A percentile compares a stretch with the other conserved stretches of the same genome.
phyloP scores from a whole-genome alignment of 192 early-diverging fungal species.

The Gryganskiella cystojenkinii region DNA sequence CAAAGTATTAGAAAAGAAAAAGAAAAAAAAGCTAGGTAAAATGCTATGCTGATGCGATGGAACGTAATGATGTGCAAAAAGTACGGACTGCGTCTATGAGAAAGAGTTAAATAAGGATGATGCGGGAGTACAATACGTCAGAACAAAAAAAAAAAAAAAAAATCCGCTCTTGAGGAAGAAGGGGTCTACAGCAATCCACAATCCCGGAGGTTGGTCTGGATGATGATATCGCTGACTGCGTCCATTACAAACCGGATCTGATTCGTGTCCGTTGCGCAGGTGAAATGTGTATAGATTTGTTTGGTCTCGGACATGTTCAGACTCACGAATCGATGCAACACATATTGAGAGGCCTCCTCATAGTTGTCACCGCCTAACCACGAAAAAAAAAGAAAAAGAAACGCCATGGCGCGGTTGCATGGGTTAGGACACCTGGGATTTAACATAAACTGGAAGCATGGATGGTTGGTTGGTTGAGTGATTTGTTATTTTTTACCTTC shows the following conservation, averaged over 20 bases:
- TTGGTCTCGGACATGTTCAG: conserved; percentile 80
- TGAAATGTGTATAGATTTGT: conserved; percentile 88
- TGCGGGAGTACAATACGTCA: too few relatives aligned
- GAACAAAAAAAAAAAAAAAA: too few relatives aligned
- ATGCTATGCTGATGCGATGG: too few relatives aligned
- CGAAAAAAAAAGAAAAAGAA: neutral
- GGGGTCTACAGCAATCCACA: conserved; percentile 71
- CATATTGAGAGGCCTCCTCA: conserved; percentile 79
- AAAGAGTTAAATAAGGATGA: too few relatives aligned
- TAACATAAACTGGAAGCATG: neutral
- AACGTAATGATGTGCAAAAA: too few relatives aligned
- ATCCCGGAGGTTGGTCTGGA: conserved; percentile 82
- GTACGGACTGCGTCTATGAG: too few relatives aligned
- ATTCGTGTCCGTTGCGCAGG: conserved; percentile 85
- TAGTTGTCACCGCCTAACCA: conserved; percentile 64
- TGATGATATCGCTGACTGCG: conserved; percentile 87
- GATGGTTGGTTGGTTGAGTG: too few relatives aligned
- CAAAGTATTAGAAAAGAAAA: too few relatives aligned
- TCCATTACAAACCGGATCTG: conserved; percentile 90
- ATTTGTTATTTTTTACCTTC: conserved; percentile 29
- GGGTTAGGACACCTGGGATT: neutral
- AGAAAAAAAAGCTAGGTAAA: too few relatives aligned
- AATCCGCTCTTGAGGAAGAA: too few relatives aligned
- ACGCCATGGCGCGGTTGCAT: neutral
- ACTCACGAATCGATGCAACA: conserved; percentile 80